Evolutionary conservation across 2,329 filamentous ascomycete genomes (phyloP).

Genomic region (Teratosphaeria destructans): DNA sequence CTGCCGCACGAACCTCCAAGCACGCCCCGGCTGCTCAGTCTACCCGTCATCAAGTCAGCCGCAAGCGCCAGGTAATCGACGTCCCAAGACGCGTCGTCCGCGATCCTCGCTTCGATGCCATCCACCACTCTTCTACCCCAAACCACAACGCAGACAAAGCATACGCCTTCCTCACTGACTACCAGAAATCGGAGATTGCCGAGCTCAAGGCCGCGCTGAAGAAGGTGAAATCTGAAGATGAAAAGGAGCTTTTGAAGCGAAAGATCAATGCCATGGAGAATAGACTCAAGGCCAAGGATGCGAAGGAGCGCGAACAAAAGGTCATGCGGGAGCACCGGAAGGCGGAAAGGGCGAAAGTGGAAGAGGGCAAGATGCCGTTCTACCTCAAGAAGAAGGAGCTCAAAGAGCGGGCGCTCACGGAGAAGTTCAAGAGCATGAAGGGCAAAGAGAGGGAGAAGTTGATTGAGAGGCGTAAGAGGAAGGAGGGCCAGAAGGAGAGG

Average conservation of each 20-base stretch:
- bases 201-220: slow-evolving; percentile 60
- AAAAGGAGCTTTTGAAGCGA: slow-evolving; percentile 61
- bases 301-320: slow-evolving; percentile 58
- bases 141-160: slow-evolving; percentile 50
- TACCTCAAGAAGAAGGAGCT: slow-evolving; percentile 84
- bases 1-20: slow-evolving; percentile 55
- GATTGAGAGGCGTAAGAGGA: slow-evolving; percentile 82
- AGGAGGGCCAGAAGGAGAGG: slow-evolving; percentile 75
- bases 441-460: slow-evolving; percentile 72
- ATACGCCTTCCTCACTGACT: slow-evolving; percentile 81
- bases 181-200: slow-evolving; percentile 72
- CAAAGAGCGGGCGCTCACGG: slow-evolving; percentile 72
- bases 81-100: slow-evolving; percentile 50
- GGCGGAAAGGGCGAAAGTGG: slow-evolving; percentile 74
- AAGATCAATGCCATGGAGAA: slow-evolving; percentile 70
- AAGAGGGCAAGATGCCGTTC: slow-evolving; percentile 83
- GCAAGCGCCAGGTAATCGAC: slow-evolving; percentile 62
- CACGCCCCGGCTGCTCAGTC: slow-evolving; percentile 79
- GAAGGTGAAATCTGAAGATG: slow-evolving; percentile 52
- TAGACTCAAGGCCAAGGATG: slow-evolving; percentile 57
- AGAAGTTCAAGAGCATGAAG: slow-evolving; percentile 74
- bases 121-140: slow-evolving; percentile 35
- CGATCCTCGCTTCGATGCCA: slow-evolving; percentile 80
- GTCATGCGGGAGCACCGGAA: slow-evolving; percentile 66
- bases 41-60: slow-evolving; percentile 72